These are phyloP conservation scores for Cytospora schulzeri DNA, from an alignment of 2,329 filamentous ascomycete genomes.

Conservation along the genomic window DNA sequence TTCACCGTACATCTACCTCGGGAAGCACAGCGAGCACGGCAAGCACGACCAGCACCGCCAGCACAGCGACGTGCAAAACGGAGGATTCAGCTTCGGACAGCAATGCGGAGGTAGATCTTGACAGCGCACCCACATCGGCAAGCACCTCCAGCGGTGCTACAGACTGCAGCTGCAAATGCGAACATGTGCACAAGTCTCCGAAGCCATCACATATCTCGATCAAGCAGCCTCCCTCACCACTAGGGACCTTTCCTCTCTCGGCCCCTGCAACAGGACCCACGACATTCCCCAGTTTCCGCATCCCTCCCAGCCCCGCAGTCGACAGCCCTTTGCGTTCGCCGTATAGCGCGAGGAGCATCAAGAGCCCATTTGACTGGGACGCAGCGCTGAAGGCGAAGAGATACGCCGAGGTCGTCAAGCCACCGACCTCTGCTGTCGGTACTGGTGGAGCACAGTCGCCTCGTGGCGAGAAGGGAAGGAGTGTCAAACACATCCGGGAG, in stretches of 20 bases:
- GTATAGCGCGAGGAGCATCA: slow-evolving; percentile 66
- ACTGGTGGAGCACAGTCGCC: slow-evolving; percentile 13
- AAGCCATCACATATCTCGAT: slow-evolving; percentile 34
- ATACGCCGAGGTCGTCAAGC: slow-evolving; percentile 59
- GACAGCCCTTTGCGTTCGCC: slow-evolving; percentile 77
- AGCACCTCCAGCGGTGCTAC: slow-evolving; percentile 50
- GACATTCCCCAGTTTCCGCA: slow-evolving; percentile 68
- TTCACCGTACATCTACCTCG: slow-evolving; percentile 34
- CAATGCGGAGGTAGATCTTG: slow-evolving; percentile 32
- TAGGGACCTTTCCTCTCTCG: slow-evolving; percentile 55
- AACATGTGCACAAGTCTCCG: slow-evolving; percentile 53
- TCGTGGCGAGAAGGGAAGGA: slow-evolving; percentile 59
- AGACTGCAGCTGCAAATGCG: slow-evolving; percentile 60
- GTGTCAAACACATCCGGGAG: slow-evolving; percentile 74
- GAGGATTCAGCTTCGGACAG: slow-evolving; percentile 38
- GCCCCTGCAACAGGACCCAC: slow-evolving; percentile 62
- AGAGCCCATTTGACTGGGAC: slow-evolving; percentile 80
- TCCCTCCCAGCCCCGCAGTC: slow-evolving; percentile 72
- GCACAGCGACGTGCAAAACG: slow-evolving; percentile 46
- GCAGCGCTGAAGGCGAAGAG: slow-evolving; percentile 66
- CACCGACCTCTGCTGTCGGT: slow-evolving; percentile 32
- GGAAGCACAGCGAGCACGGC: slow-evolving; percentile 36
- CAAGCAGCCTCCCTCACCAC: slow-evolving; percentile 22
- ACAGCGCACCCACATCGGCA: slow-evolving; percentile 58
- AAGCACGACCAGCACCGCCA: slow-evolving; percentile 49